phyloP scores from a whole-genome alignment of 108 stramenopile species.

The Skeletonema potamos region DNA sequence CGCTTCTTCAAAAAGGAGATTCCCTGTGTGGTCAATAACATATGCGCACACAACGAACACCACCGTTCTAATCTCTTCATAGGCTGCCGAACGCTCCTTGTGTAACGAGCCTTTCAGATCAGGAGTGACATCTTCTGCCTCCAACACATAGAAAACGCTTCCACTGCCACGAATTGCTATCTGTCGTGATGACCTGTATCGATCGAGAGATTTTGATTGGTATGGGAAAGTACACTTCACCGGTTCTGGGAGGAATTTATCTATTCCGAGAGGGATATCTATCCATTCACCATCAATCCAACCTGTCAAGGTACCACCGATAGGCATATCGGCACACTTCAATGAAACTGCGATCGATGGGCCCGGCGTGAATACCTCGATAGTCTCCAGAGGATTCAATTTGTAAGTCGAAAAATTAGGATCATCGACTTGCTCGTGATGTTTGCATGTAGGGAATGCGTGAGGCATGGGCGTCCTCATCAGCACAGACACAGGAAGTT shows the following conservation, averaged over 20 bases:
- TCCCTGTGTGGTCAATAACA: slow-evolving; percentile 84
- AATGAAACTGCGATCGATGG: slow-evolving; percentile 73
- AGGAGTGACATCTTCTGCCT: slow-evolving; percentile 49
- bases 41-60: slow-evolving; percentile 71
- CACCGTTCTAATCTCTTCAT: slow-evolving; percentile 35
- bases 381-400: slow-evolving; percentile 48
- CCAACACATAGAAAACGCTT: slow-evolving; percentile 63
- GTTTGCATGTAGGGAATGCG: slow-evolving; percentile 47
- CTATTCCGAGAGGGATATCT: slow-evolving; percentile 65
- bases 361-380: slow-evolving; percentile 82
- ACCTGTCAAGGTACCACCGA: slow-evolving; percentile 65
- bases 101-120: slow-evolving; percentile 21
- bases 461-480: slow-evolving; percentile 85
- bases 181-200: slow-evolving; percentile 20
- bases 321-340: slow-evolving; percentile 62
- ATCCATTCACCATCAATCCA: slow-evolving; percentile 82
- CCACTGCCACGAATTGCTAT: slow-evolving; percentile 27
- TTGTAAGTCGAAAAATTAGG: slow-evolving; percentile 27
- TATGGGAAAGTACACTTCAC: slow-evolving; percentile 68
- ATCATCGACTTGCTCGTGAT: slow-evolving; percentile 14
- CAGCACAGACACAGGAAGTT: slow-evolving; percentile 58
- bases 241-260: slow-evolving; percentile 55
- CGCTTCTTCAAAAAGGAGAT: slow-evolving; percentile 65
- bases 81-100: background rate
- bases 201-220: slow-evolving; percentile 17